A percentile compares a stretch with the other conserved stretches of the same genome.
Evolutionary conservation across 1,284 basidiomycete genomes (phyloP).

Genomic region (Ustilago lituana): DNA sequence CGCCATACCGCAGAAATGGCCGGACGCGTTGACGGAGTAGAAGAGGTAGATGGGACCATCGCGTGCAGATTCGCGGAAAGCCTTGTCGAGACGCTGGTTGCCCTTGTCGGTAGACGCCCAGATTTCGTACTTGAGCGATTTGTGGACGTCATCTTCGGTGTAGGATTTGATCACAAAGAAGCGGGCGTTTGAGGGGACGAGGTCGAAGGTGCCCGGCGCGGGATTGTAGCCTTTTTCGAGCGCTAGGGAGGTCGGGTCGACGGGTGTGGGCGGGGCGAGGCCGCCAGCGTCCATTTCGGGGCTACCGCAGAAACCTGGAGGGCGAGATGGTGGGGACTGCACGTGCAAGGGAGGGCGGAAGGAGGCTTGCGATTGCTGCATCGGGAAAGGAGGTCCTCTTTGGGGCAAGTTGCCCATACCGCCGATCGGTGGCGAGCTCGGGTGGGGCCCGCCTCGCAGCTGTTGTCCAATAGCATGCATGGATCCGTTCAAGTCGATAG

Average conservation of each 20-base stretch:
- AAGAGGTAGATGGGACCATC: slow-evolving; percentile 64
- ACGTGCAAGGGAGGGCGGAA: slow-evolving; percentile 21
- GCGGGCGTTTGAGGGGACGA: slow-evolving; percentile 46
- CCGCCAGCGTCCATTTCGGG: not conserved
- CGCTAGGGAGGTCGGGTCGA: slow-evolving; percentile 25
- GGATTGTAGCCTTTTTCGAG: slow-evolving; percentile 54
- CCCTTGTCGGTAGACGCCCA: slow-evolving; percentile 67
- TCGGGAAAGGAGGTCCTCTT: slow-evolving; percentile 14
- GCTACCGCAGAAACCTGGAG: no score
- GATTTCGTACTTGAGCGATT: slow-evolving; percentile 63
- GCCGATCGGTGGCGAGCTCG: slow-evolving; percentile 22
- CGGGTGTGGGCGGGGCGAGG: slow-evolving; percentile 11
- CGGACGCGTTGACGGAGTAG: slow-evolving; percentile 65
- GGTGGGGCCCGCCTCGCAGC: slow-evolving; percentile 22
- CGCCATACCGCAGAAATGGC: slow-evolving; percentile 66
- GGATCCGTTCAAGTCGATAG: slow-evolving; percentile 24
- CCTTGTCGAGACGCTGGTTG: slow-evolving; percentile 62
- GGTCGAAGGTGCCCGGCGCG: slow-evolving; percentile 35
- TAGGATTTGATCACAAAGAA: slow-evolving; percentile 67
- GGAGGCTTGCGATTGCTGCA: slow-evolving; percentile 17
- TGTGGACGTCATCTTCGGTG: slow-evolving; percentile 65
- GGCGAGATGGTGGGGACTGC: slow-evolving; percentile 13
- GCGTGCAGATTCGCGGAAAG: slow-evolving; percentile 42
- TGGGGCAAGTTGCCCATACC: slow-evolving; percentile 16
- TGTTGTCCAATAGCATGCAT: slow-evolving; percentile 42